Evolutionary conservation across 257 asterid genomes (phyloP).

Genomic region (Solanum pennellii): DNA sequence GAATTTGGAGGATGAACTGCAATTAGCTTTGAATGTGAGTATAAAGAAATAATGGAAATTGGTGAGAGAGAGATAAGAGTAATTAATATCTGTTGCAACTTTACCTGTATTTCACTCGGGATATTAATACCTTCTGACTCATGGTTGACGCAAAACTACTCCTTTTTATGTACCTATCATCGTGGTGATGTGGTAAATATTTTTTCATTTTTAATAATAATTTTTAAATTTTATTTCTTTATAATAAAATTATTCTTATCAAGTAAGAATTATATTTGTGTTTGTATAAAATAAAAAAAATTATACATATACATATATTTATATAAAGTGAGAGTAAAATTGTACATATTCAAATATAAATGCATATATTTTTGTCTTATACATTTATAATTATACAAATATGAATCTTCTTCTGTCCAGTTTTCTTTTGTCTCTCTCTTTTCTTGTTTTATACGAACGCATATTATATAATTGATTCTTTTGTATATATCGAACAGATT

Average conservation of each 20-base stretch:
- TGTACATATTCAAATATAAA: too few relatives aligned
- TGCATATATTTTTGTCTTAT: too few relatives aligned
- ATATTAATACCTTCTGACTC: neutral
- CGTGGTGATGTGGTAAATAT: accelerated
- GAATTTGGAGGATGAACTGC: neutral
- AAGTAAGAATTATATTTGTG: too few relatives aligned
- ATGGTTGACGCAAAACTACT: neutral
- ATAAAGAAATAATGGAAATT: neutral
- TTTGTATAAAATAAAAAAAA: too few relatives aligned
- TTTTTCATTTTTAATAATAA: accelerated
- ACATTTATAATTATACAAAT: too few relatives aligned
- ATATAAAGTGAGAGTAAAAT: too few relatives aligned
- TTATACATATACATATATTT: too few relatives aligned
- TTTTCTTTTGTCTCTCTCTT: too few relatives aligned
- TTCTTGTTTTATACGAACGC: too few relatives aligned
- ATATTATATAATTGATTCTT: too few relatives aligned
- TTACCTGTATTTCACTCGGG: neutral
- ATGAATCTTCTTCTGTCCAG: accelerated
- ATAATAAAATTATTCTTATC: accelerated
- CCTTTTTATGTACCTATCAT: neutral
- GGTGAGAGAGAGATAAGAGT: neutral
- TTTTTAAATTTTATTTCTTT: accelerated
- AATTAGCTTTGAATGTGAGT: neutral
- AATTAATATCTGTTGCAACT: neutral
- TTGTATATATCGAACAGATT: too few relatives aligned